Conservation (phyloP, 2,329 filamentous ascomycete species). For the Penicillium sp. region DNA sequence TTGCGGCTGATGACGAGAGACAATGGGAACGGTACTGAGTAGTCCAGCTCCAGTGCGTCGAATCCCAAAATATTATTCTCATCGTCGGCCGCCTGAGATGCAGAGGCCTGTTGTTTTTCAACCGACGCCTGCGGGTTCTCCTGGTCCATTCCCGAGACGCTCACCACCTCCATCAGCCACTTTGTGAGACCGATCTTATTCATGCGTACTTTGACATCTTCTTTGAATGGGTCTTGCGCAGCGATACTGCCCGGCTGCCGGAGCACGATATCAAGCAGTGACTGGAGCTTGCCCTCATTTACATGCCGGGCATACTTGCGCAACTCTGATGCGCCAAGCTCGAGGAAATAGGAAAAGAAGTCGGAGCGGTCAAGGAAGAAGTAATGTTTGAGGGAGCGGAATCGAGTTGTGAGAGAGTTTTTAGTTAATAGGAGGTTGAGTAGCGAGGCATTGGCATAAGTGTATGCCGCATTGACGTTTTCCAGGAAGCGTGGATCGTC, state of each 20-base stretch:
- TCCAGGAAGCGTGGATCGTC: slow-evolving; percentile 89
- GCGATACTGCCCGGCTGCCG: slow-evolving; percentile 95
- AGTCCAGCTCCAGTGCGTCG: slow-evolving; percentile 89
- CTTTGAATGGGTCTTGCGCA: slow-evolving; percentile 92
- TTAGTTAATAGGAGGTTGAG: slow-evolving; percentile 87
- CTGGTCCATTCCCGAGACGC: slow-evolving; percentile 90
- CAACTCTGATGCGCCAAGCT: slow-evolving; percentile 81
- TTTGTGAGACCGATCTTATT: slow-evolving; percentile 90
- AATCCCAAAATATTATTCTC: slow-evolving; percentile 84
- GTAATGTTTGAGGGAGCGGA: slow-evolving; percentile 93
- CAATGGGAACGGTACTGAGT: slow-evolving; percentile 87
- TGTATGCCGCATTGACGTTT: slow-evolving; percentile 92
- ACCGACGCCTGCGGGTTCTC: slow-evolving; percentile 58
- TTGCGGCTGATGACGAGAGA: slow-evolving; percentile 94
- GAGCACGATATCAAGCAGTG: slow-evolving; percentile 87
- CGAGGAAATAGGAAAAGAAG: slow-evolving; percentile 96
- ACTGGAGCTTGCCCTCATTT: slow-evolving; percentile 90
- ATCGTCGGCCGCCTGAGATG: slow-evolving; percentile 60
- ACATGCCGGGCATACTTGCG: slow-evolving; percentile 83
- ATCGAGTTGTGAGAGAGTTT: slow-evolving; percentile 78
- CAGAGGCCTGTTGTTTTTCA: slow-evolving; percentile 69
- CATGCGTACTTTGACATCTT: slow-evolving; percentile 96
- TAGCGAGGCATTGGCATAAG: slow-evolving; percentile 88
- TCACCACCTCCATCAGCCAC: slow-evolving; percentile 92
- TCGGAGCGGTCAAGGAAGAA: slow-evolving; percentile 98